Evolutionary conservation across 1,139 yeast genomes (phyloP).

Genomic region (Sugiyamaella sp.): DNA sequence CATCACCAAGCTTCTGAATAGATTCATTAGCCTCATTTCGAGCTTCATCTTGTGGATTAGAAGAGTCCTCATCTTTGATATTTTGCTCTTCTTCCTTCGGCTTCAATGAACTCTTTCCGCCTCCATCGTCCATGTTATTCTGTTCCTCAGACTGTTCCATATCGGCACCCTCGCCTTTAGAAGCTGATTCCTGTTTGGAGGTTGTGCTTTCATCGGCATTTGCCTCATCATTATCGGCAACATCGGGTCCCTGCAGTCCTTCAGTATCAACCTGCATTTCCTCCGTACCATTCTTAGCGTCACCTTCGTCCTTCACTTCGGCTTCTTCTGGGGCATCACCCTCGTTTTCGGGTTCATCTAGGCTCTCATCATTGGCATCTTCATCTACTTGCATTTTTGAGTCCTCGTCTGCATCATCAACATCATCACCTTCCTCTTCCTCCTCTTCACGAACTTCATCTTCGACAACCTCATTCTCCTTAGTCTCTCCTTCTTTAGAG

Average conservation of each 20-base stretch:
- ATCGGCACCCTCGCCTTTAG: slow-evolving; percentile 77
- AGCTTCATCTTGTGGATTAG: slow-evolving; percentile 56
- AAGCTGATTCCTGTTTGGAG: slow-evolving; percentile 71
- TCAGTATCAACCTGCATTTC: slow-evolving; percentile 40
- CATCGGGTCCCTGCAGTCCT: slow-evolving; percentile 49
- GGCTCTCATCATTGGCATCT: slow-evolving; percentile 49
- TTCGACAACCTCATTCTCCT: slow-evolving; percentile 39
- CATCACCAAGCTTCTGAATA: slow-evolving; percentile 85
- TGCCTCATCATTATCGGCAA: slow-evolving; percentile 51
- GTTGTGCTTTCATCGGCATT: slow-evolving; percentile 47
- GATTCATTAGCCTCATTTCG: slow-evolving; percentile 78
- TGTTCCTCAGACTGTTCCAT: slow-evolving; percentile 67
- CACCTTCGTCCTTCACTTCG: slow-evolving; percentile 67
- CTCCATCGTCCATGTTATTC: slow-evolving; percentile 36
- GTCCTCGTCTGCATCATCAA: slow-evolving; percentile 52
- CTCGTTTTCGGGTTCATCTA: slow-evolving; percentile 52
- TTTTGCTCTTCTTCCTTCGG: slow-evolving; percentile 32
- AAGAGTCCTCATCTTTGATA: slow-evolving; percentile 36
- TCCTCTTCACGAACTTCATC: slow-evolving; percentile 38
- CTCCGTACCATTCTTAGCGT: slow-evolving; percentile 30
- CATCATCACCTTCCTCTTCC: slow-evolving; percentile 41
- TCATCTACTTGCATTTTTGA: slow-evolving; percentile 78
- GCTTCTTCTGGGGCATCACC: slow-evolving; percentile 57
- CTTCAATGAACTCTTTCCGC: slow-evolving; percentile 31
- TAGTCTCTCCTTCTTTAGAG: slow-evolving; percentile 38